Evolutionary conservation across 352 stramenopile species (phyloP).

Genomic region (Phytopythium kandeliae): DNA sequence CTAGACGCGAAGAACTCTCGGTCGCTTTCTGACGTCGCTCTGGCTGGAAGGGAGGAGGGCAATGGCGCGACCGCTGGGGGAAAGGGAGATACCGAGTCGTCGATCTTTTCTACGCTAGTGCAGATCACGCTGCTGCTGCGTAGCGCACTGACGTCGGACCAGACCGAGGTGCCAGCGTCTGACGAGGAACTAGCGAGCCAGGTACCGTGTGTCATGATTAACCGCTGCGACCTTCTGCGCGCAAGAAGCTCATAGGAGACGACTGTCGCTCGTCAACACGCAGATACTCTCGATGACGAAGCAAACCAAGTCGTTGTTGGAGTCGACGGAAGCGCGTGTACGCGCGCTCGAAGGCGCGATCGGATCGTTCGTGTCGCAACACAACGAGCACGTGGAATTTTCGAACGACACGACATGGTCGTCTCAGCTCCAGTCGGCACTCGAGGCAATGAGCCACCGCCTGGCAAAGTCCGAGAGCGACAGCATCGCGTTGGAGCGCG

Average conservation of each 20-base stretch:
- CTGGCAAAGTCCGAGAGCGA: constrained; percentile 6
- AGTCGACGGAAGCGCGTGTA: constrained; percentile 4
- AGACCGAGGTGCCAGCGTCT: constrained; percentile 7
- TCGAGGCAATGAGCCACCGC: constrained; percentile 10
- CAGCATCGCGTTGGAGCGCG: constrained; percentile 1
- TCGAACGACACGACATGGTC: background rate
- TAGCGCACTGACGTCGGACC: constrained; percentile 2
- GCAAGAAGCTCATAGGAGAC: too few relatives aligned
- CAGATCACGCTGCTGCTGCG: constrained; percentile 14
- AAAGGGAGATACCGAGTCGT: background rate
- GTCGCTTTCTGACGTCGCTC: background rate
- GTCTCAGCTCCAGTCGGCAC: constrained; percentile 5
- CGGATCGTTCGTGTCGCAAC: constrained; percentile 20
- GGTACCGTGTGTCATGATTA: too few relatives aligned
- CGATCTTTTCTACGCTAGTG: constrained; percentile 15
- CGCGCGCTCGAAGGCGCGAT: constrained; percentile 13
- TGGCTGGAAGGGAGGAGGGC: too few relatives aligned
- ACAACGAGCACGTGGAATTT: constrained; percentile 11
- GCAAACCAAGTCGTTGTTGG: constrained; percentile 1
- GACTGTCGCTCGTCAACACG: background rate
- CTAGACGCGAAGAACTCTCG: background rate
- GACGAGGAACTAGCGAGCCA: constrained; percentile 13
- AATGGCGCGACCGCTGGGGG: too few relatives aligned
- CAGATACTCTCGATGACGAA: constrained; percentile 16
- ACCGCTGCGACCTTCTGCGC: too few relatives aligned